Evolutionary conservation across 768 basidiomycete genomes (phyloP), one percentile per base, ranked within the genome.

Genomic region (Pleurotus citrinopileatus): DNA sequence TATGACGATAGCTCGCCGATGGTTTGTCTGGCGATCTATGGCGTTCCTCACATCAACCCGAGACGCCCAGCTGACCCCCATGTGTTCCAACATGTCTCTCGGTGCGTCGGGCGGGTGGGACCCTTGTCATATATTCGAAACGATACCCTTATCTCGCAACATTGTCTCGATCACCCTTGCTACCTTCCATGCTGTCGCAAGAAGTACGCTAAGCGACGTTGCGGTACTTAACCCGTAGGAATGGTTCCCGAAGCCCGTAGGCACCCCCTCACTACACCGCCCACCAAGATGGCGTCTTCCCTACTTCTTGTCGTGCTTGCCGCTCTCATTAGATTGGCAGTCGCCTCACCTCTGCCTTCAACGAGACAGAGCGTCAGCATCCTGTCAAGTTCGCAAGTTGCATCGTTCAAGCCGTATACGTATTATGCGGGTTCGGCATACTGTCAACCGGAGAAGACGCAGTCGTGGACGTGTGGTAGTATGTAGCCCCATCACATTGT

Each of bases 351-450:
- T 19, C 34, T 50, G 9, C 2, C 38, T 7, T 15, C 48, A 12
- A 36, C 58, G 8, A 64, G 70, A 26, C 71, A 71, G 55, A 59
- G 63, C 28, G 74, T 78, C 57, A 71, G 69, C 1, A 38, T 74
- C 4, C 63, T 81, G 37, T 62, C 69, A 9, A 57, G 67, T 4
- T 13, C 71, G 0, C 74, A 80, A 59, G 74, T 83, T n/a, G 57
- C 67, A 6, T 25, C 61, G 9, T 83, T 72, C 62, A 75, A 64
- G 34, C 71, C 80, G 1, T 84, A 73, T 61, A 71, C 80, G 0
- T 65, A 64, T 13, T 58, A 44, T 50, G 57, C 57, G 4, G 38
- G 34, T 9, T 40, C 48, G 2, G 50, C 54, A 6, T 58, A 58
- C n/a, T 58, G 57, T 28, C 48, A 42, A 23, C 22, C 57, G 4